Conservation (phyloP, 495 filamentous ascomycete species). For the Hypoxylon crocopeplum region DNA sequence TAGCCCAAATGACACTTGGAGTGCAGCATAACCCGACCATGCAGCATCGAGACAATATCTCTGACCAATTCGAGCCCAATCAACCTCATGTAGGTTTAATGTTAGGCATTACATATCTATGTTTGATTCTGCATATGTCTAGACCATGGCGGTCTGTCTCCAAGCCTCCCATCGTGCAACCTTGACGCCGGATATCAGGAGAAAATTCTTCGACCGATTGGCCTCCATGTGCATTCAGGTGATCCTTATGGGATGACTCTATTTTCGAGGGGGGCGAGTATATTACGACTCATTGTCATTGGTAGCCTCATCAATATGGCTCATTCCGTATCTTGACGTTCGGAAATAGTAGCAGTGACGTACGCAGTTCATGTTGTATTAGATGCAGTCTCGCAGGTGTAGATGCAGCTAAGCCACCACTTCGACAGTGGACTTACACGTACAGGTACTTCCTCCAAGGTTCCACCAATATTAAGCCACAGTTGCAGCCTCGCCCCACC, state of each 20-base stretch:
- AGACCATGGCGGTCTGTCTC: constrained; percentile 13
- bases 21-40: constrained; percentile 5
- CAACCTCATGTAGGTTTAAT: not conserved
- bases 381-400: constrained; percentile 16
- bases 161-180: constrained; percentile 21
- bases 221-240: constrained; percentile 15
- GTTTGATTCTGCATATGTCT: no score
- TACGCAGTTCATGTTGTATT: not conserved
- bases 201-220: constrained; percentile 6
- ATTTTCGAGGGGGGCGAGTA: constrained; percentile 1
- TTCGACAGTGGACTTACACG: constrained; percentile 3
- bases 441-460: no score
- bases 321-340: not conserved
- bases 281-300: constrained; percentile 10
- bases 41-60: constrained; percentile 1
- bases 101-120: constrained; percentile 16
- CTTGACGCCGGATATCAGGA: constrained; percentile 8
- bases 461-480: constrained; percentile 29
- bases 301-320: constrained; percentile 28
- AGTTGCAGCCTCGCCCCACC: constrained; percentile 20
- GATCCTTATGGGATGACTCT: constrained; percentile 10
- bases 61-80: constrained; percentile 14
- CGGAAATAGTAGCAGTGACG: constrained; percentile 11
- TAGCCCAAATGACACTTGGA: constrained; percentile 5
- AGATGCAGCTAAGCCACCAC: constrained; percentile 31